Base-by-base conservation (phyloP, 805 yeast genomes). In the Starmerella kuoi region DNA sequence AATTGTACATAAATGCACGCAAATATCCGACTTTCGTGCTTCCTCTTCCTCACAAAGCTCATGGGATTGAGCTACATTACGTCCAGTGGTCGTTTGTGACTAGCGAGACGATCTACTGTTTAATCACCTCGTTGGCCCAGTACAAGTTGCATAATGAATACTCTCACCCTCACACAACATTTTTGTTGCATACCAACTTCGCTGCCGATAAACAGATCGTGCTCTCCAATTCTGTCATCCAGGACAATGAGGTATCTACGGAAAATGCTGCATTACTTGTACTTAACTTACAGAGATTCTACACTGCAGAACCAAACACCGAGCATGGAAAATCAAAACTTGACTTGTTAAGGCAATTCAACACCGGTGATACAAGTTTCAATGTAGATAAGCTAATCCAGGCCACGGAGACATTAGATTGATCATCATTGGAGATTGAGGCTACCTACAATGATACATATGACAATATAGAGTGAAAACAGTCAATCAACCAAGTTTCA, bases 41-140 rank as follows among this genome's bases (percentile, higher is more conserved):
- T 20, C 98, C 98, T 0, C 63, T 91, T 42, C 95, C 96, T 4
- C 64, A 65, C 28, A 66, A 64, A 12, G 68, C 63, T 12, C 58
- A 60, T 5, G 71, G 67, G 4, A 52, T 61, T 7, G 98, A 91
- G 62, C 70, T 91, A 63, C 96, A 91, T 57, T 85, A 80, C 59
- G 75, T 87, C 19, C 97, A 91, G 63, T 91, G 98, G 98, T 69
- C 76, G 17, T 83, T 85, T 59, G 87, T 80, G 12, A 94, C 88
- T 1, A 78, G 82, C 14, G 54, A 75, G 32, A 87, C 96, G 2
- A 68, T 83, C 1, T 95, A 91, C 63, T 84, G 94, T 57, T 71
- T 91, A 72, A 68, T 91, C 53, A 91, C 98, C 2, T 77, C 95
- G 0, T 69, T 91, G 49, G 87, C 91, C 1, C 97, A 91, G 62